Conservation (phyloP, 176 grass and related monocot species). For the Phoenix roebelenii region DNA sequence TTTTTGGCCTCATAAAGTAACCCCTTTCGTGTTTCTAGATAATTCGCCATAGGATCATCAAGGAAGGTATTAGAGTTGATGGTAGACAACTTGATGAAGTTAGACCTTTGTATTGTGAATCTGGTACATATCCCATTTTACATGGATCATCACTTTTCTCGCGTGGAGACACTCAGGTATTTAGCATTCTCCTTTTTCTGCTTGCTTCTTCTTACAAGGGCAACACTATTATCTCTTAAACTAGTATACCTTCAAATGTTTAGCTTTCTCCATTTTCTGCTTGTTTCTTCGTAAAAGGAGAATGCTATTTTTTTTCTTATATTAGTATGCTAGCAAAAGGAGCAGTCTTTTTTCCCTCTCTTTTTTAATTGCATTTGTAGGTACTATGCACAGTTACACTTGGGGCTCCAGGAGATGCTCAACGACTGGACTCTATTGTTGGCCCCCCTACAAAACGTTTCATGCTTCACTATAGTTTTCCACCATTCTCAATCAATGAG, state of each 20-base stretch:
- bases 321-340: too few relatives aligned
- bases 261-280: too few relatives aligned
- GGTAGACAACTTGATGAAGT: slow-evolving; percentile 96
- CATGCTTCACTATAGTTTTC: slow-evolving; percentile 99
- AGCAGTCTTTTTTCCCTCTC: too few relatives aligned
- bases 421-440: slow-evolving; percentile 87
- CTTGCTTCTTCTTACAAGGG: too few relatives aligned
- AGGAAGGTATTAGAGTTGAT: slow-evolving; percentile 85
- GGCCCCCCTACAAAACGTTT: slow-evolving; percentile 93
- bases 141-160: slow-evolving; percentile 97
- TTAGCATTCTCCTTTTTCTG: too few relatives aligned
- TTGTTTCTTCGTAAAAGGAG: too few relatives aligned
- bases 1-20: not conserved
- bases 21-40: slow-evolving; percentile 40
- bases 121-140: slow-evolving; percentile 51
- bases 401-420: slow-evolving; percentile 87
- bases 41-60: slow-evolving; percentile 89
- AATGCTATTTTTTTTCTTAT: too few relatives aligned
- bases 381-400: slow-evolving; percentile 96
- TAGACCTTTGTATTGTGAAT: slow-evolving; percentile 84
- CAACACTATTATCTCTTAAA: too few relatives aligned
- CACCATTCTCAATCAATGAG: slow-evolving; percentile 96
- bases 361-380: slow-evolving; percentile 26
- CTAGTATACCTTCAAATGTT: too few relatives aligned
- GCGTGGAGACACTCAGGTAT: slow-evolving; percentile 82